Evolutionary conservation across 257 asterid species (phyloP).

Genomic region (Thymus quinquecostatus): DNA sequence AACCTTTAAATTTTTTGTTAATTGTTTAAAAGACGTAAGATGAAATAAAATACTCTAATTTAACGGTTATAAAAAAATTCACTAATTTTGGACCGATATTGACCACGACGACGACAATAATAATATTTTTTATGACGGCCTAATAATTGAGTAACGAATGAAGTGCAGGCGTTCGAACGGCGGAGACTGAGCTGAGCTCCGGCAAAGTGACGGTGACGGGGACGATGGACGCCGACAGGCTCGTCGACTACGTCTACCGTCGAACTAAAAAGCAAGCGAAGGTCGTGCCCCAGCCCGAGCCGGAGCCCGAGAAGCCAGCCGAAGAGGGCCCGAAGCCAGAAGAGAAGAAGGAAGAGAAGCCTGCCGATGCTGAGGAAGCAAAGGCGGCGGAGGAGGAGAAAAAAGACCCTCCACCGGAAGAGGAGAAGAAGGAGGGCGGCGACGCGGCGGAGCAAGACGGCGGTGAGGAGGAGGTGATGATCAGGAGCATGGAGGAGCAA

Average conservation of each 20-base stretch:
- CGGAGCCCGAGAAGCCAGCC: constrained; percentile 38
- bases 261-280: constrained; percentile 84
- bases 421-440: constrained; percentile 35
- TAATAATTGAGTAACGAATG: neutral
- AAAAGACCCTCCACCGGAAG: constrained; percentile 38
- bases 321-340: constrained; percentile 46
- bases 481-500: constrained; percentile 37
- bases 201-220: constrained; percentile 83
- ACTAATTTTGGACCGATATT: too few relatives aligned
- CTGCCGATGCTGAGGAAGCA: constrained; percentile 28
- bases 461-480: constrained; percentile 39
- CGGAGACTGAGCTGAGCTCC: constrained; percentile 66
- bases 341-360: constrained; percentile 49
- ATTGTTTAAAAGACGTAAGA: too few relatives aligned
- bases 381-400: constrained; percentile 62
- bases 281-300: constrained; percentile 67
- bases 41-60: too few relatives aligned
- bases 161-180: constrained; percentile 67
- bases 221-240: constrained; percentile 67
- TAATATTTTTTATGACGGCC: neutral
- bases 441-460: constrained; percentile 36
- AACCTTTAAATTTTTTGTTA: too few relatives aligned
- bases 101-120: neutral
- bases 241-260: constrained; percentile 80
- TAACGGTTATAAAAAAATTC: too few relatives aligned